Base-by-base conservation (phyloP, 176 grass and related monocot species). In the Typha latifolia region DNA sequence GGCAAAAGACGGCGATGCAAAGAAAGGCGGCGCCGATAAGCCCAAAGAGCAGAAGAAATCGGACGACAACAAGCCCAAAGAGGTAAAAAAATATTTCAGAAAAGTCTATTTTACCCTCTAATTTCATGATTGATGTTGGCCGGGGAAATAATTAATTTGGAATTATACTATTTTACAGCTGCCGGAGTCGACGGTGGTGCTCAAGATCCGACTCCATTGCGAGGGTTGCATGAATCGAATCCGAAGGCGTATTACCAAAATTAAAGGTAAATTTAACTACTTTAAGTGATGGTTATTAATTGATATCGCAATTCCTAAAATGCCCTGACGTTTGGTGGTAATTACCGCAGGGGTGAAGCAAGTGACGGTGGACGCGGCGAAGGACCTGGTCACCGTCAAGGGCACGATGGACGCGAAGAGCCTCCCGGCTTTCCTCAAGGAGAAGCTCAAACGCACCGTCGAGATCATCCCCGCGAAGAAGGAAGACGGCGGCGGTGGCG, bases 201-300 rank as follows among this genome's bases (percentile, higher is more conserved):
- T 97, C 34, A 97, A 90, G 89, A 92, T 97, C 56, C 80, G 88
- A 4, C 85, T 97, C 22, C 94, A 97, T 79, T 92, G 94, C 69
- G 85, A 87, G 0, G 94, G 94, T 48, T 97, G 94, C 83, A 78
- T 97, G 53, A 72, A 87, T 37, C 79, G 83, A 68, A 97, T 97
- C 78, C 78, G 47, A 64, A 81, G 78, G 47, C 81, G 66, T 62
- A 78, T 92, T 21, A 16, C 14, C 70, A 97, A 92, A 85, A 86
- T 92, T 69, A 90, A 84, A 85, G 94, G 93, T 89, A 74, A 51
- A 37, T 0, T 34, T 50, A 19, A 19, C 62, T 51, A 9, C 13
- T 2, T 1, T 49, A 13, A 8, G 12, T 62, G 8, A n/a, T 16
- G 14, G 0, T 48, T n/a, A 2, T 4, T 19, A 4, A 62, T 49